Evolutionary conservation across 495 filamentous ascomycete species (phyloP).

Genomic region (Collariella sp.): DNA sequence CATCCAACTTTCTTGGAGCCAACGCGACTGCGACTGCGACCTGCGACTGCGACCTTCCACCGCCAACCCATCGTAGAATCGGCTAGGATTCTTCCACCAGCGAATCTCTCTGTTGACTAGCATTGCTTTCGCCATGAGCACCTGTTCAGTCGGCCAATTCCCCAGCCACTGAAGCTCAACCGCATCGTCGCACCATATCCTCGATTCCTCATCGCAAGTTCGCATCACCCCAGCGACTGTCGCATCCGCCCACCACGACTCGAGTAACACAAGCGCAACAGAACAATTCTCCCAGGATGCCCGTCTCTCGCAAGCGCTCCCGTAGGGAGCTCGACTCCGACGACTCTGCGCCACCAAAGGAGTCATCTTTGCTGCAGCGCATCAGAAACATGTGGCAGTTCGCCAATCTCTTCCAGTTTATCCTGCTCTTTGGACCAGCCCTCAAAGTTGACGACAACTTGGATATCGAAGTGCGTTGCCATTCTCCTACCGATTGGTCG

Average conservation of each 20-base stretch:
- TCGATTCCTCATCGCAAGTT: too few species aligned
- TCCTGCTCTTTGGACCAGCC: constrained; percentile 76
- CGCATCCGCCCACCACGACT: background rate
- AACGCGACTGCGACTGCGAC: too few species aligned
- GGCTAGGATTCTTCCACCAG: background rate
- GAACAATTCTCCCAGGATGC: constrained; percentile 32
- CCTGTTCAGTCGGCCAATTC: background rate
- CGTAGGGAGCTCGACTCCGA: constrained; percentile 53
- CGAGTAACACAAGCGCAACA: background rate
- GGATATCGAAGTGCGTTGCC: constrained; percentile 65
- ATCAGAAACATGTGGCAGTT: constrained; percentile 92
- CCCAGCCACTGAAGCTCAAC: background rate
- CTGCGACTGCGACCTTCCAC: too few species aligned
- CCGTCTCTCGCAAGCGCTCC: constrained; percentile 57
- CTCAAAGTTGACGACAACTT: constrained; percentile 83
- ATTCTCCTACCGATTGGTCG: background rate
- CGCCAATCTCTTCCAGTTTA: constrained; percentile 87
- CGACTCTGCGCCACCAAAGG: constrained; percentile 17
- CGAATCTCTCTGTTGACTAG: background rate
- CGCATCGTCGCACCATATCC: background rate
- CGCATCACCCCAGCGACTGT: background rate
- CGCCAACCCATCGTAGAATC: background rate
- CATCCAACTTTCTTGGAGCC: background rate
- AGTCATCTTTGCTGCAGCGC: constrained; percentile 49
- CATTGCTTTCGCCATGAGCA: background rate